Evolutionary conservation across 2,329 filamentous ascomycete species (phyloP).

Genomic region (Phyllosticta citribraziliensis): DNA sequence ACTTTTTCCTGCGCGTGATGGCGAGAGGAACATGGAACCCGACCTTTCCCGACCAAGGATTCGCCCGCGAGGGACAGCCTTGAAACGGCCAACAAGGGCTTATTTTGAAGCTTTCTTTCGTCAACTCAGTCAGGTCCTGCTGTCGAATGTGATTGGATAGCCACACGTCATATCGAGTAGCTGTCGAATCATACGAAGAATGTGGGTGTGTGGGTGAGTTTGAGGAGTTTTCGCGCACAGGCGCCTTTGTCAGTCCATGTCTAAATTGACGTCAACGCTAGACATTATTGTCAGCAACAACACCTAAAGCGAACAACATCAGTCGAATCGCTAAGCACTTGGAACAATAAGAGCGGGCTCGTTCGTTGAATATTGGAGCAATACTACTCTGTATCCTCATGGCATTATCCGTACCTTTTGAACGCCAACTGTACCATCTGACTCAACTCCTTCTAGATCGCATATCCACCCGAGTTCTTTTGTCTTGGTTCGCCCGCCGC

Average conservation of each 20-base stretch:
- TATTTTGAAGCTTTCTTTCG: neutral
- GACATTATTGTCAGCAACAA: neutral
- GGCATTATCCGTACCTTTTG: too few species aligned
- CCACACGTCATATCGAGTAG: neutral
- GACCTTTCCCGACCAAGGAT: neutral
- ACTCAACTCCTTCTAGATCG: conserved; percentile 30
- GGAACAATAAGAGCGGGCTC: neutral
- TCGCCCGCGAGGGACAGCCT: neutral
- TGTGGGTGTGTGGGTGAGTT: neutral
- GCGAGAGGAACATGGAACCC: neutral
- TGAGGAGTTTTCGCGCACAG: neutral
- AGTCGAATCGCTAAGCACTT: neutral
- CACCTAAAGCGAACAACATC: neutral
- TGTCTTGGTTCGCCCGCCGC: conserved; percentile 70
- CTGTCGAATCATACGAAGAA: neutral
- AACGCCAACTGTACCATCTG: neutral
- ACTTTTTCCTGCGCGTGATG: neutral
- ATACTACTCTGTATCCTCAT: too few species aligned
- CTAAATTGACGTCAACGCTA: neutral
- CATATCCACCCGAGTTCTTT: conserved; percentile 57
- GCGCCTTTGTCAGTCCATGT: neutral
- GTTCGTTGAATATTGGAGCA: neutral
- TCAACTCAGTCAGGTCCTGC: neutral
- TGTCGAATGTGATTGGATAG: neutral
- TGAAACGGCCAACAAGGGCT: neutral